Conservation (phyloP, 1,284 basidiomycete species). For the Cryptococcus deneoformans region DNA sequence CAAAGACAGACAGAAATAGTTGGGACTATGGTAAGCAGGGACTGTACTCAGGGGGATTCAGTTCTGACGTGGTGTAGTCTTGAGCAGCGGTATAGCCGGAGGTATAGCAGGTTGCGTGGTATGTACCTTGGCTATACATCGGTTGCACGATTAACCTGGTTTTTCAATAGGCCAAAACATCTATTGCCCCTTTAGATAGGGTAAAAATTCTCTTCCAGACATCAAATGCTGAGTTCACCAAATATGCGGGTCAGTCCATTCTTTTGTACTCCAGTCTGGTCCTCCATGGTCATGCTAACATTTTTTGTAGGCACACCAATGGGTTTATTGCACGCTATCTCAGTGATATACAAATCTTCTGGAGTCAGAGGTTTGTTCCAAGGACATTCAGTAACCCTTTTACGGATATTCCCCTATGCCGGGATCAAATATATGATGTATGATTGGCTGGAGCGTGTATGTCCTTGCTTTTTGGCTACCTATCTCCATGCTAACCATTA, state of each 20-base stretch:
- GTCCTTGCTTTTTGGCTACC: constrained; percentile 27
- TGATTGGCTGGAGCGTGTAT: constrained; percentile 75
- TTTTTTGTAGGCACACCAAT: constrained; percentile 34
- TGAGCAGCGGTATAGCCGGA: constrained; percentile 70
- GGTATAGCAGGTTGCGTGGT: constrained; percentile 92
- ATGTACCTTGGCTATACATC: constrained; percentile 46
- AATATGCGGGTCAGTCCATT: constrained; percentile 71
- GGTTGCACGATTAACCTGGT: background rate
- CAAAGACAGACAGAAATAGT: constrained; percentile 62
- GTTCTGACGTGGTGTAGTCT: constrained; percentile 24
- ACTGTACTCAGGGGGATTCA: background rate
- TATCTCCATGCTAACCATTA: constrained; percentile 1
- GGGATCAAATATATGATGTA: constrained; percentile 99
- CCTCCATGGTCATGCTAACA: background rate
- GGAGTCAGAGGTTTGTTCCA: constrained; percentile 84
- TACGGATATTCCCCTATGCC: constrained; percentile 85
- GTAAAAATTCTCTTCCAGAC: constrained; percentile 99
- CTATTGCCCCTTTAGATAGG: constrained; percentile 93
- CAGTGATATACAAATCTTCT: constrained; percentile 67
- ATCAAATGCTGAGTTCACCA: constrained; percentile 89
- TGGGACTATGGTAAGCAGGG: constrained; percentile 59
- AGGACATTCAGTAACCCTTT: constrained; percentile 86
- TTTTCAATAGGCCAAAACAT: constrained; percentile 78
- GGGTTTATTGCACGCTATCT: constrained; percentile 75
- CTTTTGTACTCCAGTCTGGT: background rate